Evolutionary conservation across 495 filamentous ascomycete genomes (phyloP).

Genomic region (Terfezia claveryi): DNA sequence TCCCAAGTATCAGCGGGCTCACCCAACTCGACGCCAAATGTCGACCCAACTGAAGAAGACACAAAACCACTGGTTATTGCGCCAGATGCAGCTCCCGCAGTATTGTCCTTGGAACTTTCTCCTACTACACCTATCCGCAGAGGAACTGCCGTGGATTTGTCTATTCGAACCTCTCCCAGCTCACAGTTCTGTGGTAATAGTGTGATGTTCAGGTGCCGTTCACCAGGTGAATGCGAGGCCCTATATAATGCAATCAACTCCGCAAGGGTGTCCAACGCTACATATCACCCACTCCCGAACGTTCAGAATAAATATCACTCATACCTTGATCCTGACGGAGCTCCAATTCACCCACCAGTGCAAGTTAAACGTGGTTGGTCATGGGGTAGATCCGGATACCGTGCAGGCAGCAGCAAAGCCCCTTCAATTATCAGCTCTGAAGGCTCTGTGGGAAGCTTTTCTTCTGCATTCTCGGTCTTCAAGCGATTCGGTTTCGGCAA

Average conservation of each 20-base stretch:
- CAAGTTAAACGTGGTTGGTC: constrained; percentile 17
- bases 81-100: constrained; percentile 5
- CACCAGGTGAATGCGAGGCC: constrained; percentile 49
- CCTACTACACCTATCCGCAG: constrained; percentile 70
- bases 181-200: constrained; percentile 48
- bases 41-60: background rate
- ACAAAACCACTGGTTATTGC: constrained; percentile 4
- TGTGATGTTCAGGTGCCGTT: constrained; percentile 72
- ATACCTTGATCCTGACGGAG: background rate
- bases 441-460: constrained; percentile 35
- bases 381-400: constrained; percentile 18
- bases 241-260: constrained; percentile 69
- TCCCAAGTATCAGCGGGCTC: constrained; percentile 5
- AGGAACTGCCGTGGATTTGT: constrained; percentile 80
- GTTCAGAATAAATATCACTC: background rate
- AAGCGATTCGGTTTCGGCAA: constrained; percentile 5
- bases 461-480: constrained; percentile 23
- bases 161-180: constrained; percentile 63
- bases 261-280: constrained; percentile 13
- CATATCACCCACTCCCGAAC: constrained; percentile 10
- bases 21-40: background rate
- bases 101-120: constrained; percentile 57
- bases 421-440: constrained; percentile 29
- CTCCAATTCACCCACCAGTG: background rate
- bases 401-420: constrained; percentile 9